Conservation (phyloP, 257 asterid species). For the Capsicum rhomboideum region DNA sequence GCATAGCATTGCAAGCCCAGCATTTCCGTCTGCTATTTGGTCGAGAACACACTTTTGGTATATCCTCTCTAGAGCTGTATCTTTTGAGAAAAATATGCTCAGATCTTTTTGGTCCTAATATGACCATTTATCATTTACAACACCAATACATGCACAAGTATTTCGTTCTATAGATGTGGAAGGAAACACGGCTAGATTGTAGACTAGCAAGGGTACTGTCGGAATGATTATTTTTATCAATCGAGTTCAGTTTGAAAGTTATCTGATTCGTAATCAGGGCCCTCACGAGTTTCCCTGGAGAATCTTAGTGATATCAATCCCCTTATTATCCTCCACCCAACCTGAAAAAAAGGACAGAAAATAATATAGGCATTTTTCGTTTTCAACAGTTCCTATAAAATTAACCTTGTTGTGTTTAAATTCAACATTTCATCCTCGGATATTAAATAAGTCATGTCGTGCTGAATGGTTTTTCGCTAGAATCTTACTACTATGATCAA, state of each 20-base stretch:
- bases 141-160: background rate
- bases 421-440: background rate
- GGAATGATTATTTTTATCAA: background rate
- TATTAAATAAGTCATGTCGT: background rate
- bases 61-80: background rate
- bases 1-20: constrained; percentile 91
- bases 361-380: background rate
- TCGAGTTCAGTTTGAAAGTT: background rate
- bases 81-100: background rate
- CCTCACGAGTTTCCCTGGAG: background rate
- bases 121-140: background rate
- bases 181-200: background rate
- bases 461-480: background rate
- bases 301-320: background rate
- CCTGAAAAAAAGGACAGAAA: background rate
- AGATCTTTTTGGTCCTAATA: background rate
- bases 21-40: constrained; percentile 80
- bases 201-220: background rate
- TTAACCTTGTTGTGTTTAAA: background rate
- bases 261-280: background rate
- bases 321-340: background rate
- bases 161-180: background rate
- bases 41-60: constrained; percentile 98
- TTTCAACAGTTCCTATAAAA: background rate
- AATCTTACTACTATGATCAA: background rate